A percentile compares a stretch with the other conserved stretches of the same genome.
Conservation (phyloP, 1,284 basidiomycete genomes). For the Apiotrichum siamense region DNA sequence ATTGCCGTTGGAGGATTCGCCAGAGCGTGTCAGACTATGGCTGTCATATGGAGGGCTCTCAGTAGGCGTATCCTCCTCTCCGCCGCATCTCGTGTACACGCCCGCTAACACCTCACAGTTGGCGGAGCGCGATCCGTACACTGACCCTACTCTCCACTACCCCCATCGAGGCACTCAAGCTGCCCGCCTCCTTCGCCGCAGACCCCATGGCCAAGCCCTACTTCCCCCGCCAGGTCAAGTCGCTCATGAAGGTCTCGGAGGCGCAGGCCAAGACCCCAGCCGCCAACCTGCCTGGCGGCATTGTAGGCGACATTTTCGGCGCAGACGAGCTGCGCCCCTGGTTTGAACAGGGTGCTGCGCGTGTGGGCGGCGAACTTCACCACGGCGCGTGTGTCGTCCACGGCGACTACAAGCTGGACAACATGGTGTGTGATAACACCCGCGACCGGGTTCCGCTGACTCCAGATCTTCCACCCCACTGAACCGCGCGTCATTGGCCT, state of each 20-base stretch:
- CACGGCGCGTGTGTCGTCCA: slow-evolving; percentile 66
- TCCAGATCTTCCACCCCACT: slow-evolving; percentile 73
- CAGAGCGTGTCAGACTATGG: not conserved
- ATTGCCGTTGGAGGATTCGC: not conserved
- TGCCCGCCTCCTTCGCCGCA: slow-evolving; percentile 66
- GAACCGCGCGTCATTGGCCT: slow-evolving; percentile 89
- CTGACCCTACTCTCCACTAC: slow-evolving; percentile 70
- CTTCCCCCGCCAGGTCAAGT: slow-evolving; percentile 87
- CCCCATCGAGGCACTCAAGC: slow-evolving; percentile 61
- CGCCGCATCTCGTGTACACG: no score
- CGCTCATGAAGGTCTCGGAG: slow-evolving; percentile 66
- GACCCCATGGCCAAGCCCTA: slow-evolving; percentile 56
- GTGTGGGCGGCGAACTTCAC: slow-evolving; percentile 64
- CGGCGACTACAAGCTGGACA: slow-evolving; percentile 95
- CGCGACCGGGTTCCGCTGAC: not conserved
- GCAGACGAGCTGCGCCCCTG: slow-evolving; percentile 68
- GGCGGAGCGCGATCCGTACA: slow-evolving; percentile 68
- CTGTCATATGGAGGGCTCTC: not conserved
- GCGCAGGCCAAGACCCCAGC: slow-evolving; percentile 65
- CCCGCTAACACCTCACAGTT: slow-evolving; percentile 50
- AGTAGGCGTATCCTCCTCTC: no score
- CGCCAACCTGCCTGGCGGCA: slow-evolving; percentile 40
- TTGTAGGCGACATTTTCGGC: slow-evolving; percentile 49
- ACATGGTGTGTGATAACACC: slow-evolving; percentile 42
- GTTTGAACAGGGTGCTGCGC: slow-evolving; percentile 55